Evolutionary conservation across 2,329 filamentous ascomycete species (phyloP).

Genomic region (Colletotrichum caudatum): DNA sequence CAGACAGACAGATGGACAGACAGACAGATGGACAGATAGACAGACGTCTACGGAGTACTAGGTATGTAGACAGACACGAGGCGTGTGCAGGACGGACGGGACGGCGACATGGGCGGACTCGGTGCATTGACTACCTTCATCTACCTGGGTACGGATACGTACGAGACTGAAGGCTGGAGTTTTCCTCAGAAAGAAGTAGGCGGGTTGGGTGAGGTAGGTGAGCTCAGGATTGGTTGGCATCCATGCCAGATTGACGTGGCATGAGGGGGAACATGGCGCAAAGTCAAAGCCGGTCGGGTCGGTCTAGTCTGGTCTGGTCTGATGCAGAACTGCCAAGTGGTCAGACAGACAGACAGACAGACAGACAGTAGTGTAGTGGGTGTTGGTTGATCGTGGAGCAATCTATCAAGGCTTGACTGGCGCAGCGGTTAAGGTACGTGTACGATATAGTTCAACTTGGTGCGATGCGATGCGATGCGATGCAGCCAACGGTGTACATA

Average conservation of each 20-base stretch:
- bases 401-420: slow-evolving; percentile 29
- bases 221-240: too few species aligned
- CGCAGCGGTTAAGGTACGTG: not conserved
- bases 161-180: not conserved
- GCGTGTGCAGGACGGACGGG: not conserved
- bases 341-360: too few species aligned
- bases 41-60: too few species aligned
- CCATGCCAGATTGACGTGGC: not conserved
- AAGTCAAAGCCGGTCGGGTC: not conserved
- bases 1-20: too few species aligned
- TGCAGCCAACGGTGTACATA: not conserved
- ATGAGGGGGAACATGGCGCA: not conserved
- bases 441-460: too few species aligned
- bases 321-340: too few species aligned
- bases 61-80: slow-evolving; percentile 12
- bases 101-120: slow-evolving; percentile 13
- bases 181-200: not conserved
- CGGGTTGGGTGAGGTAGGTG: too few species aligned
- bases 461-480: too few species aligned
- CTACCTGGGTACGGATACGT: too few species aligned
- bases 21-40: too few species aligned
- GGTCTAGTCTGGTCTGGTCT: too few species aligned
- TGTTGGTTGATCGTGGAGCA: slow-evolving; percentile 15
- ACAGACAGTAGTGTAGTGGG: too few species aligned
- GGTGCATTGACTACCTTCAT: slow-evolving; percentile 16